Base-by-base conservation (phyloP, 1,284 basidiomycete genomes). In the Leccinum insigne region DNA sequence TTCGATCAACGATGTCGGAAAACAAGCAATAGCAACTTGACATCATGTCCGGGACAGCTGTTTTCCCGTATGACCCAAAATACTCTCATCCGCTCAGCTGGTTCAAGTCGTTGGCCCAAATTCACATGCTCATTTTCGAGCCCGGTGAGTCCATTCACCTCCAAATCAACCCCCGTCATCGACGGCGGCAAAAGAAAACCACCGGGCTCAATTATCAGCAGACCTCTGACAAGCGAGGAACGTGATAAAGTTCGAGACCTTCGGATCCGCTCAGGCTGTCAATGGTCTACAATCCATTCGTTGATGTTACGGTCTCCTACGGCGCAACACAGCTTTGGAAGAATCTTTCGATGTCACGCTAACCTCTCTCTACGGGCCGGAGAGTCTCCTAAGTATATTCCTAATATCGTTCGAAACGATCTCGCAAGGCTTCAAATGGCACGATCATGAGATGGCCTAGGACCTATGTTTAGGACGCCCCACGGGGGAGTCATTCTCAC, bases 401-500 rank as follows among this genome's bases (percentile, higher is more conserved):
- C 7, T 23, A 3, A 26, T 18, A 44, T 16, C n/a, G 35, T 38
- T 66, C 26, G 29, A 42, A 32, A 26, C 9, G 35, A 14, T 57
- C 16, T 38, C 32, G 13, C 63, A 26, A 58, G 40, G 29, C 6
- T 14, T 11, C 38, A 63, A 21, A 14, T 5, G 8, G 23, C 29
- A 58, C 18, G 29, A 32, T 58, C 44, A 42, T 57, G 38, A 35
- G 47, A 60, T 32, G 57, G 29, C 32, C 58, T 68, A 29, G 29
- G 29, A 29, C 49, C 54, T 57, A 68, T 68, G 52, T 71, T 67
- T 69, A 61, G 61, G 49, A 54, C 14, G 38, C 60, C 56, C 49
- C 49, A 5, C n/a, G 67, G 23, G 16, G 7, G 40, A 29, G 13
- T 2, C 13, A 26, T 21, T 60, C 67, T 49, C 64, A 67, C 64